phyloP scores from a whole-genome alignment of 2,329 filamentous ascomycete species.

The Pseudocercospora macadamiae region DNA sequence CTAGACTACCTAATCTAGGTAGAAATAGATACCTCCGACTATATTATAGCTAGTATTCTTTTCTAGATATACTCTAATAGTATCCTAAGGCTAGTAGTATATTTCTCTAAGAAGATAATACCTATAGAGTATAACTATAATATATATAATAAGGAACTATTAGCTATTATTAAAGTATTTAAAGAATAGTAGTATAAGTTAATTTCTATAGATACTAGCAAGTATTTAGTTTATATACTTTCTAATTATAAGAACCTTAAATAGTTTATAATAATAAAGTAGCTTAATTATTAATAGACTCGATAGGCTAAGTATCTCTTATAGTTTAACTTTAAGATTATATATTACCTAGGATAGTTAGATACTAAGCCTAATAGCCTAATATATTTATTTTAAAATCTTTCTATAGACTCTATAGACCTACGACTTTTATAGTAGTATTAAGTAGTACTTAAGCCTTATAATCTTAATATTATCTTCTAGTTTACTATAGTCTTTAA shows the following conservation, averaged over 20 bases:
- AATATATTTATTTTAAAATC: neutral
- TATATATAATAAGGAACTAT: too few relatives aligned
- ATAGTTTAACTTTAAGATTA: neutral
- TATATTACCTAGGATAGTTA: neutral
- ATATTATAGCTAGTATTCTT: neutral
- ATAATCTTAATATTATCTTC: neutral
- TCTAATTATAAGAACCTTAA: too few relatives aligned
- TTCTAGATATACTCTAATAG: neutral
- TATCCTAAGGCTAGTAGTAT: neutral
- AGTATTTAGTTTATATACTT: too few relatives aligned
- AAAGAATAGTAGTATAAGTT: too few relatives aligned
- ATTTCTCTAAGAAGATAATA: too few relatives aligned
- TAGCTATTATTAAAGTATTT: too few relatives aligned
- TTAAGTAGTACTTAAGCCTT: too few relatives aligned
- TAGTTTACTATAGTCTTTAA: neutral
- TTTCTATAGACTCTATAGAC: neutral
- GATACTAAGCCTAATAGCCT: neutral
- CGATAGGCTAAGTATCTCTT: neutral
- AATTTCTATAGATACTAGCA: too few relatives aligned
- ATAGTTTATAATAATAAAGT: too few relatives aligned
- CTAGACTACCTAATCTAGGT: neutral
- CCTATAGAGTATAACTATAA: too few relatives aligned
- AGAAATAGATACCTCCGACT: too few relatives aligned
- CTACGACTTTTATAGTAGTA: neutral
- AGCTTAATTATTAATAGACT: too few relatives aligned